Conservation (phyloP, 306 rosid species). For the Biancaea sappan region DNA sequence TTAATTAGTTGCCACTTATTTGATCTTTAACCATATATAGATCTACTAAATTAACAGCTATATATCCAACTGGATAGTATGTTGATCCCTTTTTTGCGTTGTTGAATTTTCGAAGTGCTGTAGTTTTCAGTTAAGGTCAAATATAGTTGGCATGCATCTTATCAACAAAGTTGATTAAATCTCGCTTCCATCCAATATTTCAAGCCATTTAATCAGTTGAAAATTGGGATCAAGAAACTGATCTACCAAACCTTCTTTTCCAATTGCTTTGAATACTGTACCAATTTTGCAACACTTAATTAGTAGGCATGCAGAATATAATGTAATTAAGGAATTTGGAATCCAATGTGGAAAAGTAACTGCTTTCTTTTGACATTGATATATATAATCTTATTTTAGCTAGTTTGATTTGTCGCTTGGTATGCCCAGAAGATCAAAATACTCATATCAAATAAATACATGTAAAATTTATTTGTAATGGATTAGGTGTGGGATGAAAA, state of each 20-base stretch:
- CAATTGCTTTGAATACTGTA: not conserved
- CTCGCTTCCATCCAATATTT: not conserved
- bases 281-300: not conserved
- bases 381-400: not conserved
- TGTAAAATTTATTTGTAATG: too few relatives aligned
- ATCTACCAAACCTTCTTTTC: not conserved
- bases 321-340: conserved; percentile 5
- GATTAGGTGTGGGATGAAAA: too few relatives aligned
- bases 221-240: not conserved
- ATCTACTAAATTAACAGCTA: not conserved
- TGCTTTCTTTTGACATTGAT: not conserved
- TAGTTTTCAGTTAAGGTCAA: conserved; percentile 13
- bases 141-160: conserved; percentile 27
- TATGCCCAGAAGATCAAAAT: too few relatives aligned
- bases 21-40: not conserved
- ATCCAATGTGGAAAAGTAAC: conserved; percentile 2
- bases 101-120: not conserved
- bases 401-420: not conserved
- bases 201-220: conserved; percentile 6
- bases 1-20: not conserved
- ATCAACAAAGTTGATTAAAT: conserved; percentile 15
- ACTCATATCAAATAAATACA: too few relatives aligned
- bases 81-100: not conserved
- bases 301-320: not conserved
- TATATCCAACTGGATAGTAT: not conserved